phyloP scores from a whole-genome alignment of 805 yeast species.

The Saccharomyces eubayanus region DNA sequence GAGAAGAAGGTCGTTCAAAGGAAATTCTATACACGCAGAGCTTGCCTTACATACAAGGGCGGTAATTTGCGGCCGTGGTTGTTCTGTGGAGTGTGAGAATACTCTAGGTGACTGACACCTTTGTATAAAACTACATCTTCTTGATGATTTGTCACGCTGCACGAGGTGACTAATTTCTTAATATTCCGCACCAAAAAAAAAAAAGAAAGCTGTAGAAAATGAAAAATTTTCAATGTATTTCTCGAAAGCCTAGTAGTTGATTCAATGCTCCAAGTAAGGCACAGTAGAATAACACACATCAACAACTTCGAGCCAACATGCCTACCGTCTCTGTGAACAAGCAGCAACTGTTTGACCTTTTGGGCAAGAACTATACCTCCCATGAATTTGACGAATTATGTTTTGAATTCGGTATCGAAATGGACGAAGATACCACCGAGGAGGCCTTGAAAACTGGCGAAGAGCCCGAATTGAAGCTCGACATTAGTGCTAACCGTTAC shows the following conservation, averaged over 20 bases:
- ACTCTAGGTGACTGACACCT: neutral
- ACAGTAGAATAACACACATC: neutral
- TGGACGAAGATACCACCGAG: conserved; percentile 93
- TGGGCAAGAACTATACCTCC: conserved; percentile 66
- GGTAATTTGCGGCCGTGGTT: neutral
- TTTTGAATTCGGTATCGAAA: conserved; percentile 94
- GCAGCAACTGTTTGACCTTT: conserved; percentile 75
- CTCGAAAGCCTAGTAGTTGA: neutral
- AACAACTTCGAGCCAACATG: conserved; percentile 38
- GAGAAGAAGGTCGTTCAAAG: neutral
- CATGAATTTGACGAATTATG: conserved; percentile 95
- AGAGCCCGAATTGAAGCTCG: conserved; percentile 91
- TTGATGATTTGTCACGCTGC: neutral
- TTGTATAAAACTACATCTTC: neutral
- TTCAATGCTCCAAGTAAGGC: neutral
- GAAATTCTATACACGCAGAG: neutral
- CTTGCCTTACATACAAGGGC: neutral
- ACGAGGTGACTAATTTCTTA: neutral
- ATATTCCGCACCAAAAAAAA: neutral
- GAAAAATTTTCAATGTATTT: neutral
- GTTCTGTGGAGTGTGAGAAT: neutral
- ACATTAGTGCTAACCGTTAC: conserved; percentile 96
- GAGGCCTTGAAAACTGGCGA: conserved; percentile 37
- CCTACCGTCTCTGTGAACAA: conserved; percentile 96
- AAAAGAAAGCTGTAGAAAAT: neutral